Evolutionary conservation across 2,329 filamentous ascomycete species (phyloP), one percentile per base, ranked within the genome.

Genomic region (Aphanoascus verrucosus): DNA sequence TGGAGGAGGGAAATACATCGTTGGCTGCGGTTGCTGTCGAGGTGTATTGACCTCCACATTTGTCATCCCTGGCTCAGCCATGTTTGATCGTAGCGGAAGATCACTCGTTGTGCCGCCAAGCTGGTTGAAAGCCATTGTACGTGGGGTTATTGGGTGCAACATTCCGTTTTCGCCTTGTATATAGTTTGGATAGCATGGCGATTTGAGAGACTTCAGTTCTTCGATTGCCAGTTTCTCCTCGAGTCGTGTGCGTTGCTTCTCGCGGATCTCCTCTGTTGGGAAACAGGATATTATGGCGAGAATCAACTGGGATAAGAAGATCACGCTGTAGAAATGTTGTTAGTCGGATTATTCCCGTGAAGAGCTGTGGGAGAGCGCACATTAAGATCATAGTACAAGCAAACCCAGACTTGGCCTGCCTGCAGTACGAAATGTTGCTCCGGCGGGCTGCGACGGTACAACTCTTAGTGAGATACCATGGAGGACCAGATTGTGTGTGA

Each of bases 401-500:
- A 60, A 83, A 83, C 2, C 73, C 68, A 5, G 72, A 70, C 61
- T 83, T 80, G 3, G 80, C 79, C 65, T 84, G 81, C 65, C 74
- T 67, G 64, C 81, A 84, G 62, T 81, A 84, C 15, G 63, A 63
- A 32, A 76, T 65, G 52, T 77, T 69, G 44, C 68, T 70, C 45
- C 69, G 67, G 41, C 72, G 64, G 5, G 66, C 65, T 0, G 77
- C 73, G 20, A 81, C 74, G 49, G 67, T 72, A 68, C 81, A 84
- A 59, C 69, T 77, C 65, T 82, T 82, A 50, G 77, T 77, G 59
- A 84, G 77, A 62, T 82, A 83, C 81, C 81, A 84, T 6, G 81
- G 79, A 15, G 78, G 66, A 32, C 80, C 79, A 6, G 71, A 69
- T 57, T 80, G 77, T 2, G 69, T 71, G 56, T 77, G 76, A 1